Base-by-base conservation (phyloP, 805 yeast species). In the Schwanniomyces polymorphus region DNA sequence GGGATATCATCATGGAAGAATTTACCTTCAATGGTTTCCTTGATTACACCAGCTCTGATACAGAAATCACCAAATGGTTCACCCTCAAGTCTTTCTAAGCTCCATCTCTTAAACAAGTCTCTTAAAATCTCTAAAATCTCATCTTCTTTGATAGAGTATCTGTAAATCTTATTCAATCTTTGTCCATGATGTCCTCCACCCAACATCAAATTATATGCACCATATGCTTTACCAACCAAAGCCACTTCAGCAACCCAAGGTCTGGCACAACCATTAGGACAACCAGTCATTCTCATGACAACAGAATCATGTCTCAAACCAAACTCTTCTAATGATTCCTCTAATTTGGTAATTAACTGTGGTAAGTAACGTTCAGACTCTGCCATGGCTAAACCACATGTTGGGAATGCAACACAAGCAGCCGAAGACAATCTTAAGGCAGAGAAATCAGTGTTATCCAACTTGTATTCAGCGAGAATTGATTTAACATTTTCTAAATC, bases 381-480 rank as follows among this genome's bases (percentile, higher is more conserved):
- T 28, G 98, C 98, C 97, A 92, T 91, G 16, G 98, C 98, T 62
- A 92, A 80, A 57, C 98, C 98, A 82, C 98, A 92, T 1, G 98
- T 92, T 56, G 98, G 98, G 81, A 92, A 85, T 2, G 97, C 97
- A 49, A 92, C 98, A 81, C 98, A 92, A 0, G 98, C 96, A 23
- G 96, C 91, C 7, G 97, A 89, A 8, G 96, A 86, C 48, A 90
- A 78, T 67, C 98, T 83, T 61, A 92, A 76, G 3, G 87, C 95
- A 46, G 95, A 84, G 69, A 84, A 87, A 54, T 84, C 79, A 43
- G 91, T 78, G 72, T 90, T 91, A 65, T 90, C 97, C 53, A 92
- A 78, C 67, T 86, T 88, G 71, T 86, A 88, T 63, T 86, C 69
- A 35, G 79, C 79, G 70, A 92, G 70, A 27, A 90, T 57, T 26